Base-by-base conservation (phyloP, 2,329 filamentous ascomycete species). In the Colletotrichum musicola region DNA sequence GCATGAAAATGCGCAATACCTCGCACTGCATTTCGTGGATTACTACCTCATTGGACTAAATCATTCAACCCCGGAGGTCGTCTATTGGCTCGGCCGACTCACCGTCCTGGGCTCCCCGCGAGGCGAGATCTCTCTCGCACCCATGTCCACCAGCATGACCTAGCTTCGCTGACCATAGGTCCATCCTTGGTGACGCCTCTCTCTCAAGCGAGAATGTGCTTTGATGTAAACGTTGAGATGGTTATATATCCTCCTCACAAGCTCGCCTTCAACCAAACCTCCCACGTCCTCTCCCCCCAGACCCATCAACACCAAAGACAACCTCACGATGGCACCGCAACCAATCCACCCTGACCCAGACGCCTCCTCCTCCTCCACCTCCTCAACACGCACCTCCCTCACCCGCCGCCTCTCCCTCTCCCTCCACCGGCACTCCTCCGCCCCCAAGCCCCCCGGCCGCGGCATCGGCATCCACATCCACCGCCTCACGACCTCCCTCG, bases 401-500 rank as follows among this genome's bases (percentile, higher is more conserved):
- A 38, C 62, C 16, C 62, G 56, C 62, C 65, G 64, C 58, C 44
- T 63, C 58, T 63, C 64, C 22, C 61, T 60, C 58, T 46, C 65
- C 12, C 42, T 64, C 40, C 61, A 58, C 46, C 46, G 42, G 12
- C 38, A 22, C 25, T 57, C 30, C 30, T 35, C 65, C 6, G 22
- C 16, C 61, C 25, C 16, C 13, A 65, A 66, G 12, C 55, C 66
- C 12, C 55, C 66, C 14, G 42, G 50, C 42, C 51, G 53, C 6
- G 63, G 67, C 67, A 78, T 77, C 20, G 87, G 90, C 73, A 83
- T 84, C 54, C 86, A 88, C 68, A 90, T 92, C 75, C 89, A 92
- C 80, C 89, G 88, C 74, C 82, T 86, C 67, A 84, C 89, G 65
- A 90, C 92, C 79, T 91, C 90, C 74, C 83, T 91, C 30, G 89